Base-by-base conservation (phyloP, 148 eudicot species). In the Chenopodium album region DNA sequence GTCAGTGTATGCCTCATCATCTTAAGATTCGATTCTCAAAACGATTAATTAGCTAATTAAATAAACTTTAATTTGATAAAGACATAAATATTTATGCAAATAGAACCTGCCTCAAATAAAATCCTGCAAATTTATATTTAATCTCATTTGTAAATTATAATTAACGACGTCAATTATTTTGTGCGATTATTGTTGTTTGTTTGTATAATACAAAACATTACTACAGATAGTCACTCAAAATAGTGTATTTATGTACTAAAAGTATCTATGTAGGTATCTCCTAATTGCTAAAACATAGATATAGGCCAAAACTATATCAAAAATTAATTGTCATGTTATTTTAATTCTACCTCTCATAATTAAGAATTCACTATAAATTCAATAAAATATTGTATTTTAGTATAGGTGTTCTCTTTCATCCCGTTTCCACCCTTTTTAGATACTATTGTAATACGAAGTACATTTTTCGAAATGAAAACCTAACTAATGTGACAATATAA, bases 61-160 rank as follows among this genome's bases (percentile, higher is more conserved):
- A 37, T 70, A 65, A 62, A 19, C 63, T 6, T 56, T 56, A 20
- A 4, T 70, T 70, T 34, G 74, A 71, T 4, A 34, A 8, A 8
- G 47, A 71, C 74, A 71, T 71, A 0, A 16, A 71, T 34, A 70
- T 70, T 1, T 19, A 71, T 71, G 9, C 12, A 20, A 17, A 48
- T 71, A 71, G 23, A 71, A 71, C 74, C 74, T 71, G 74, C 47
- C 74, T 71, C 8, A 71, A 19, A 37, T 37, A 37, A 9, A 17
- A n/a, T 1, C 12, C 41, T 10, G 9, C 5, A 56, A 56, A 56
- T 3, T 17, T 14, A 14, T 56, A 2, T 17, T 56, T 56, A 14
- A 50, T 31, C 7, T 34, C 20, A 9, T 2, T 14, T 29, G 14
- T 1, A 1, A 34, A 17, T 17, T 29, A 34, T 71, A 32, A 70